A percentile compares a stretch with the other conserved stretches of the same genome.
These are phyloP conservation scores for Solanum phureja DNA, from an alignment of 257 asterid species.

Conservation along the genomic window DNA sequence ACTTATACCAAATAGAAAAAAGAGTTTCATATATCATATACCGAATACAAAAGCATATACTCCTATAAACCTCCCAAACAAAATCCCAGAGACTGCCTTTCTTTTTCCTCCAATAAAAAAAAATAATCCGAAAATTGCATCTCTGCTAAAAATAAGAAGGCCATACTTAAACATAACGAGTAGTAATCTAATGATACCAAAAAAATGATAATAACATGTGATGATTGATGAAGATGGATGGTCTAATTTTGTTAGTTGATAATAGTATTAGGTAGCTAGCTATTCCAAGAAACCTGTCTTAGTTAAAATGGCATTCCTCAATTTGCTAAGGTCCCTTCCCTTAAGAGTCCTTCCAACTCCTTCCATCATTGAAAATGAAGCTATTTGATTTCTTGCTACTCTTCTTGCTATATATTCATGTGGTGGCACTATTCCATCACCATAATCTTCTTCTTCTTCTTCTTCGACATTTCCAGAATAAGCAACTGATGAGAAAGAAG, in stretches of 20 bases:
- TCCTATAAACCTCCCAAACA: conserved; percentile 5
- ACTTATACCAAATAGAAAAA: not conserved
- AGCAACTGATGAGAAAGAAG: not conserved
- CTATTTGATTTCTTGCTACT: conserved; percentile 24
- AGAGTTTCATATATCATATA: not conserved
- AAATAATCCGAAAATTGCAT: not conserved
- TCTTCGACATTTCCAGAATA: not conserved
- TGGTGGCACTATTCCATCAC: conserved; percentile 36
- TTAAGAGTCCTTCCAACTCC: conserved; percentile 67
- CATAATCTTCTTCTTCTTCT: conserved; percentile 6
- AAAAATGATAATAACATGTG: not conserved
- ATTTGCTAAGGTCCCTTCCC: conserved; percentile 55
- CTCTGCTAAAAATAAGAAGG: not conserved
- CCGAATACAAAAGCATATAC: not conserved
- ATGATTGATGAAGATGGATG: not conserved
- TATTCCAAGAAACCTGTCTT: conserved; percentile 64
- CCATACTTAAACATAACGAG: not conserved
- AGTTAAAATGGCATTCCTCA: conserved; percentile 47
- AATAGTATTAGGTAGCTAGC: not conserved
- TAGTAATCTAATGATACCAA: not conserved
- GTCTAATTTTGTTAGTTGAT: not conserved
- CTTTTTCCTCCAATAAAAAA: not conserved
- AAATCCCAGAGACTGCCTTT: conserved; percentile 2
- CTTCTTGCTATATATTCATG: conserved; percentile 48
- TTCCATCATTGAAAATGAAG: conserved; percentile 61